A percentile compares a stretch with the other conserved stretches of the same genome.
Evolutionary conservation across 2,329 filamentous ascomycete genomes (phyloP).

Genomic region (Alternaria novae-zelandiae): DNA sequence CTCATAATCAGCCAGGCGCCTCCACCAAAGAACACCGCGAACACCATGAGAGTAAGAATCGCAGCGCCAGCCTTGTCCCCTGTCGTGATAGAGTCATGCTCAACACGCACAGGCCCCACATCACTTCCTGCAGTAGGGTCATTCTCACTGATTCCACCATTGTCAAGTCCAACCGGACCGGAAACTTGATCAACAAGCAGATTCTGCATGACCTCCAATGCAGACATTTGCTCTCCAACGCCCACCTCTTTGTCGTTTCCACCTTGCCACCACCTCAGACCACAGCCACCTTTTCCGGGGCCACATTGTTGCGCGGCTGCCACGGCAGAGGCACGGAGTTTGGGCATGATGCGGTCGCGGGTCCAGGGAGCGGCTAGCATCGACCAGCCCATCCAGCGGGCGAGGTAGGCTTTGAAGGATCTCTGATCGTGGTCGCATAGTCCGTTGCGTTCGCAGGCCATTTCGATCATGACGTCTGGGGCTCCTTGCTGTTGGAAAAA

Average conservation of each 20-base stretch:
- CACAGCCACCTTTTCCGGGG: constrained; percentile 57
- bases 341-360: constrained; percentile 53
- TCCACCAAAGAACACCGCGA: constrained; percentile 62
- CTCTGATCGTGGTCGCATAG: constrained; percentile 56
- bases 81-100: constrained; percentile 53
- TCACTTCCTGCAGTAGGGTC: constrained; percentile 50
- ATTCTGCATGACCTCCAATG: constrained; percentile 60
- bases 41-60: constrained; percentile 65
- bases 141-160: constrained; percentile 59
- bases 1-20: constrained; percentile 57
- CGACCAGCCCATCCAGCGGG: constrained; percentile 50
- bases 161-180: constrained; percentile 54
- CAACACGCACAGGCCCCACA: constrained; percentile 29
- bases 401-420: constrained; percentile 53
- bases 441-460: constrained; percentile 52
- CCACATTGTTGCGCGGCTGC: constrained; percentile 63
- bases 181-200: constrained; percentile 46
- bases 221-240: constrained; percentile 66
- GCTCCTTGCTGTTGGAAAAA: constrained; percentile 55
- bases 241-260: constrained; percentile 57
- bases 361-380: constrained; percentile 47
- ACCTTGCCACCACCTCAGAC: constrained; percentile 51
- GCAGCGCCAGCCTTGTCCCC: constrained; percentile 72
- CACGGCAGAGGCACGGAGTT: constrained; percentile 59
- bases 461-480: constrained; percentile 53